These are phyloP conservation scores for Adansonia grandidieri DNA, from an alignment of 441 rosid genomes.

Conservation along the genomic window DNA sequence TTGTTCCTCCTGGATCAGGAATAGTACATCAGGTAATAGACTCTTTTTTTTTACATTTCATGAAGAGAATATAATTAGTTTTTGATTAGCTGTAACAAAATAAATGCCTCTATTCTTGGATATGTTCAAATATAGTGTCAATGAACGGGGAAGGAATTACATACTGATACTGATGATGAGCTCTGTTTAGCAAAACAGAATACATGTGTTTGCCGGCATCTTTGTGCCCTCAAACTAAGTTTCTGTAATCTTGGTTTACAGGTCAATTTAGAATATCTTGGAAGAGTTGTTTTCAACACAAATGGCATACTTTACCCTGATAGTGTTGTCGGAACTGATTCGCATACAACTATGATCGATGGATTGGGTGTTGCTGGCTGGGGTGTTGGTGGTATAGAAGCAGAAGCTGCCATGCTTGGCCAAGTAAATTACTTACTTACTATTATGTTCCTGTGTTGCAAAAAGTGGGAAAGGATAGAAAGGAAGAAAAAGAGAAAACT, in stretches of 20 bases:
- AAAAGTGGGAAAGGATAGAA: background rate
- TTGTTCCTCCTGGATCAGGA: constrained; percentile 78
- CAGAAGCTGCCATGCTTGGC: constrained; percentile 83
- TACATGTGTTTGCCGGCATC: background rate
- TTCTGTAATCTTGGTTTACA: constrained; percentile 33
- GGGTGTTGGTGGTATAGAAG: constrained; percentile 86
- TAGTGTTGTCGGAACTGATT: constrained; percentile 80
- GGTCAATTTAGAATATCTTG: constrained; percentile 73
- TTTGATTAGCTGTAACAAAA: background rate
- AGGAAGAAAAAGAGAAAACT: background rate
- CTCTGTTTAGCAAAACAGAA: background rate
- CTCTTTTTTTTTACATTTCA: background rate
- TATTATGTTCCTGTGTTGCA: background rate
- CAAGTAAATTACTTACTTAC: constrained; percentile 49
- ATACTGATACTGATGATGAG: background rate
- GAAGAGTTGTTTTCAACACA: constrained; percentile 68
- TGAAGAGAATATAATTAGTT: constrained; percentile 1
- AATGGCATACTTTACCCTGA: constrained; percentile 66
- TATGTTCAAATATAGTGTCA: constrained; percentile 6
- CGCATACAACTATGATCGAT: constrained; percentile 80
- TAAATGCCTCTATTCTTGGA: background rate
- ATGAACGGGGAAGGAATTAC: background rate
- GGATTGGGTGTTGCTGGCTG: constrained; percentile 81
- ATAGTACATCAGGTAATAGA: constrained; percentile 72
- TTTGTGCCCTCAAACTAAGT: constrained; percentile 10